Evolutionary conservation across 2,329 filamentous ascomycete species (phyloP).

Genomic region (Neopestalotiopsis sp.): DNA sequence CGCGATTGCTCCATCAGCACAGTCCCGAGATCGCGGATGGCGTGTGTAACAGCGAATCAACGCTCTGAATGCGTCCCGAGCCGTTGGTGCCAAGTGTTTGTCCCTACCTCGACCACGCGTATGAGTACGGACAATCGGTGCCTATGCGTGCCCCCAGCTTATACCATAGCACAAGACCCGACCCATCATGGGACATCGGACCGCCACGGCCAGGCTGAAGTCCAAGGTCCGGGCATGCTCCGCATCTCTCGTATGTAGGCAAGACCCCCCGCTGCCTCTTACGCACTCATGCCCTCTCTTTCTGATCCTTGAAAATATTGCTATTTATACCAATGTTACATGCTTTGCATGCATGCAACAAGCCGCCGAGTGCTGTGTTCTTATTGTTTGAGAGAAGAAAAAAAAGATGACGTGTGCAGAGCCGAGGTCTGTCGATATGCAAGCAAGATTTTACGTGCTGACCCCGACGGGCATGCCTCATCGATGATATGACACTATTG

Average conservation of each 20-base stretch:
- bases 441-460: not conserved
- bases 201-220: not conserved
- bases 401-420: not conserved
- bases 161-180: not conserved
- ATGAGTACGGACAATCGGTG: not conserved
- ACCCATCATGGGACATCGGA: not conserved
- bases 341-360: not conserved
- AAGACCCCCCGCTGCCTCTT: not conserved
- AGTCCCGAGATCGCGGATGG: slow-evolving; percentile 10
- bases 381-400: not conserved
- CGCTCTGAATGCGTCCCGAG: slow-evolving; percentile 10
- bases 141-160: not conserved
- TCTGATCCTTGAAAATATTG: not conserved
- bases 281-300: not conserved
- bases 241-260: not conserved
- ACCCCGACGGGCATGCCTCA: not conserved
- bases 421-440: not conserved
- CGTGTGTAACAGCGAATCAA: slow-evolving; percentile 3
- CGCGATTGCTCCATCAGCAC: slow-evolving; percentile 6
- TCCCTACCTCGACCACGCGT: not conserved
- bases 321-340: not conserved
- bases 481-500: slow-evolving; percentile 3
- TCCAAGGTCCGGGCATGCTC: not conserved
- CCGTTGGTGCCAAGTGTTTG: slow-evolving; percentile 4
- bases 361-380: not conserved